These are phyloP conservation scores for Suzukiozyma palmioleophila DNA, from an alignment of 1,139 yeast genomes.

Conservation along the genomic window DNA sequence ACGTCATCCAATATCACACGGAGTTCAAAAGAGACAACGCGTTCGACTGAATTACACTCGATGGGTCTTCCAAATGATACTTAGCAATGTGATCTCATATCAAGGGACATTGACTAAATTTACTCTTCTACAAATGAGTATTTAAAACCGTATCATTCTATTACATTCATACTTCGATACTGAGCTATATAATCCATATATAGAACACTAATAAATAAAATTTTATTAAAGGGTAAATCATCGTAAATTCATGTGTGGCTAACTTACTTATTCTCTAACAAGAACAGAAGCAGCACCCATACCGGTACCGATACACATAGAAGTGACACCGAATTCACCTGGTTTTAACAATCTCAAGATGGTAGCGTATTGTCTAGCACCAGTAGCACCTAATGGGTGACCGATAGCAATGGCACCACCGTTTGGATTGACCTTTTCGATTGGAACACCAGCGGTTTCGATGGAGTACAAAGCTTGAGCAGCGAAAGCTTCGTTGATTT, in stretches of 20 bases:
- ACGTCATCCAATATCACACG: no score
- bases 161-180: not conserved
- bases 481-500: slow-evolving; percentile 95
- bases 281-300: slow-evolving; percentile 96
- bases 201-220: not conserved
- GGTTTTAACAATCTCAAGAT: slow-evolving; percentile 71
- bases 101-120: no score
- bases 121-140: no score
- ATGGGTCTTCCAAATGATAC: no score
- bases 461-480: slow-evolving; percentile 85
- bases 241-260: slow-evolving; percentile 24
- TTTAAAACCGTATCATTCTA: not conserved
- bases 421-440: slow-evolving; percentile 74
- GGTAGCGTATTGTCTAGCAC: slow-evolving; percentile 92
- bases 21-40: no score
- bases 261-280: slow-evolving; percentile 60
- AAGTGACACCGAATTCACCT: slow-evolving; percentile 84
- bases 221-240: not conserved
- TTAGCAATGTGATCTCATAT: no score
- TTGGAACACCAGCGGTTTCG: slow-evolving; percentile 59
- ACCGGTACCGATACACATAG: slow-evolving; percentile 98
- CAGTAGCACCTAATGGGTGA: slow-evolving; percentile 94
- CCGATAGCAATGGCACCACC: slow-evolving; percentile 98
- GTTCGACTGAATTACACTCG: not conserved
- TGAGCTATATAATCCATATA: not conserved